Conservation (phyloP, 176 grass and related monocot genomes). For the Tillandsia leiboldiana region DNA sequence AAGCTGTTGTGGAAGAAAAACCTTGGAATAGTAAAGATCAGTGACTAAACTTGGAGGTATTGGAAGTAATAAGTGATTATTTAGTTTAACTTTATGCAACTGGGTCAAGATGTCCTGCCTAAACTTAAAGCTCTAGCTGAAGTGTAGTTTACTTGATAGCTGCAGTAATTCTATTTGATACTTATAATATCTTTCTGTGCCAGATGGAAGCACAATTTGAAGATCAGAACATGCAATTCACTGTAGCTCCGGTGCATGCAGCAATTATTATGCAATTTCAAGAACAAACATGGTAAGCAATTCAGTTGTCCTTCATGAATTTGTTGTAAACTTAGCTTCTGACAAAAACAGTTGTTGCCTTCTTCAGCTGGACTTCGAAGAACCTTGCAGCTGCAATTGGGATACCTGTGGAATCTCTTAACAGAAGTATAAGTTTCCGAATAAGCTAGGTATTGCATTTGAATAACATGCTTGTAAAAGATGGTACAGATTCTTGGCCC, state of each 20-base stretch:
- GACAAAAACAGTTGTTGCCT: constrained; percentile 17
- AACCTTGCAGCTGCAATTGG: constrained; percentile 65
- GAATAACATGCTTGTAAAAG: constrained; percentile 4
- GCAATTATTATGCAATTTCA: constrained; percentile 92
- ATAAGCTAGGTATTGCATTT: constrained; percentile 63
- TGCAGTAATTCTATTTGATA: neutral
- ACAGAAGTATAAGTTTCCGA: constrained; percentile 86
- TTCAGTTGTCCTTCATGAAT: constrained; percentile 12
- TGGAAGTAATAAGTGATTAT: constrained; percentile 8
- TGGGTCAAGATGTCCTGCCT: neutral
- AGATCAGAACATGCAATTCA: constrained; percentile 78
- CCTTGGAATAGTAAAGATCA: constrained; percentile 90
- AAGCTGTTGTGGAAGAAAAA: constrained; percentile 97
- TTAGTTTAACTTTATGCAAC: neutral
- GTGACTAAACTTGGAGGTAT: constrained; percentile 8
- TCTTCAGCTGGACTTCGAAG: constrained; percentile 89
- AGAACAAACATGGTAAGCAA: constrained; percentile 59
- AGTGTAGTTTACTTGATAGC: neutral
- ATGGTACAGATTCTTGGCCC: neutral
- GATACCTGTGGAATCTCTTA: constrained; percentile 76
- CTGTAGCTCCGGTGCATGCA: constrained; percentile 85
- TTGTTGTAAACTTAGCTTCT: constrained; percentile 10
- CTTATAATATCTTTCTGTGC: constrained; percentile 5
- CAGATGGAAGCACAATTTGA: constrained; percentile 89
- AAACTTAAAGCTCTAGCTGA: neutral